A percentile compares a stretch with the other conserved stretches of the same genome.
Conservation (phyloP, 768 basidiomycete species). For the Suillus fuscotomentosus region DNA sequence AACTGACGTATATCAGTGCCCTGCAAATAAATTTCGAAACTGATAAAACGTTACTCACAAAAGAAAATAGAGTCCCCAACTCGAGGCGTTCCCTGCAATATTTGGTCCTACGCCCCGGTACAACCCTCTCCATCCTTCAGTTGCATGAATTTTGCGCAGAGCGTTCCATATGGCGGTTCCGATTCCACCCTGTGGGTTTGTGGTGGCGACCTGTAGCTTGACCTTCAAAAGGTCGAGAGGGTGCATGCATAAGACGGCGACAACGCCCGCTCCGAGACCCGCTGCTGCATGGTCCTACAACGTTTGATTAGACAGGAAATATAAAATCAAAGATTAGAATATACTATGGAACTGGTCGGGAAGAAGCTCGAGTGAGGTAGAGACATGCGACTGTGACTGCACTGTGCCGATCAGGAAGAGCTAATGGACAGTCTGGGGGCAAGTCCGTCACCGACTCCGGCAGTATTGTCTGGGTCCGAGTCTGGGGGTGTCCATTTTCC, state of each 20-base stretch:
- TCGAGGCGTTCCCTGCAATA: slow-evolving; percentile 90
- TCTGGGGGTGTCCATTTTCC: too few relatives aligned
- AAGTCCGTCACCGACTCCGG: too few relatives aligned
- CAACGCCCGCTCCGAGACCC: slow-evolving; percentile 89
- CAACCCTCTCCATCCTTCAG: slow-evolving; percentile 80
- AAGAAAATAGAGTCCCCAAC: slow-evolving; percentile 97
- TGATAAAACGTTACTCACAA: slow-evolving; percentile 61
- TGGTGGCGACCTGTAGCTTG: slow-evolving; percentile 85
- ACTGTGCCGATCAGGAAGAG: background rate
- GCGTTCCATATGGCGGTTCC: slow-evolving; percentile 77
- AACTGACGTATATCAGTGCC: slow-evolving; percentile 46
- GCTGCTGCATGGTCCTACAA: slow-evolving; percentile 91
- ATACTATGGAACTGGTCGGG: slow-evolving; percentile 35
- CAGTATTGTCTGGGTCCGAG: too few relatives aligned
- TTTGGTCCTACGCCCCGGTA: slow-evolving; percentile 92
- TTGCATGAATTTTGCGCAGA: slow-evolving; percentile 66
- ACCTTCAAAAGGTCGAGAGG: slow-evolving; percentile 95
- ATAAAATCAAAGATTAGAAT: background rate
- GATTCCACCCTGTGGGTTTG: slow-evolving; percentile 54
- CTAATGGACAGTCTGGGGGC: too few relatives aligned
- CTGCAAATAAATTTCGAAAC: background rate
- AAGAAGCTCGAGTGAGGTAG: slow-evolving; percentile 41
- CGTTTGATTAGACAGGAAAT: background rate
- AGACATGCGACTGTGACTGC: slow-evolving; percentile 22
- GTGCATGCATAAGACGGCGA: slow-evolving; percentile 94